These are phyloP conservation scores for Ottelia alismoides DNA, from an alignment of 106 monocot species.

Conservation along the genomic window DNA sequence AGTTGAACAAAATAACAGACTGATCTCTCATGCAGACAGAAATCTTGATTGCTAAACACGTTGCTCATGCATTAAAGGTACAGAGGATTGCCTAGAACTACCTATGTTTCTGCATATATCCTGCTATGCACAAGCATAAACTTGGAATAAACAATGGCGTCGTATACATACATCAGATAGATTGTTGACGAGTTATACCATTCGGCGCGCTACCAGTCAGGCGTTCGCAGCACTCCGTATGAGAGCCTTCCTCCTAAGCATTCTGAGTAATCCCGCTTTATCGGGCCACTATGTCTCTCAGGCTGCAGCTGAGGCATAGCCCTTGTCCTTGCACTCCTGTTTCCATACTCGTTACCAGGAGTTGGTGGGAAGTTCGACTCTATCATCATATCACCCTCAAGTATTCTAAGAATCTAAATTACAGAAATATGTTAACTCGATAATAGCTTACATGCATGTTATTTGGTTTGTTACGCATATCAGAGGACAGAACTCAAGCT, in stretches of 20 bases:
- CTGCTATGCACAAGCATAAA: too few species aligned
- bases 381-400: conserved; percentile 18
- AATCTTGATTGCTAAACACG: too few species aligned
- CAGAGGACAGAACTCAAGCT: not conserved
- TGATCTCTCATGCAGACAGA: too few species aligned
- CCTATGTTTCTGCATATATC: too few species aligned
- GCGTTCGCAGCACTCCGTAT: not conserved
- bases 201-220: too few species aligned
- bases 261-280: not conserved
- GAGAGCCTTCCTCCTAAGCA: conserved; percentile 3
- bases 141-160: too few species aligned
- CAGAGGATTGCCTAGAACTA: too few species aligned
- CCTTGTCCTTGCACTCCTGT: conserved; percentile 5
- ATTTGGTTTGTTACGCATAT: not conserved
- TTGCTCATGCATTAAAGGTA: too few species aligned
- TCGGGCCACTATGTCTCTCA: not conserved
- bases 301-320: not conserved
- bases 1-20: too few species aligned
- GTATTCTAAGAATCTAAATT: conserved; percentile 19
- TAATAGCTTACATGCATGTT: not conserved
- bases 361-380: conserved; percentile 9
- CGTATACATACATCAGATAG: too few species aligned
- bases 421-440: not conserved
- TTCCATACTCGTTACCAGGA: not conserved
- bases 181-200: too few species aligned